These are phyloP conservation scores for Tranzscheliella williamsii DNA, from an alignment of 1,284 basidiomycete species.

Conservation along the genomic window DNA sequence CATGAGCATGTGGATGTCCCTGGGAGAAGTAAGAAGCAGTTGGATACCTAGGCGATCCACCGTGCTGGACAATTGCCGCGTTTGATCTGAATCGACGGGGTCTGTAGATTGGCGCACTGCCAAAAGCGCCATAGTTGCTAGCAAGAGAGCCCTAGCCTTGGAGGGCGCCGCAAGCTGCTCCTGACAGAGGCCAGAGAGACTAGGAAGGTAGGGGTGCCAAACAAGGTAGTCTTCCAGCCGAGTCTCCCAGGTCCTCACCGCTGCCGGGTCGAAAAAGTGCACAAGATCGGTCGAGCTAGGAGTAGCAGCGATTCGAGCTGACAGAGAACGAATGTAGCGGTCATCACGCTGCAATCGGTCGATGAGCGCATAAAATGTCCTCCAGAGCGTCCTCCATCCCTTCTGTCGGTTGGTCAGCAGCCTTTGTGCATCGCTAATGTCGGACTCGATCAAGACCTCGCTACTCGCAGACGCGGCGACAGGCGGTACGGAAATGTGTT, in stretches of 20 bases:
- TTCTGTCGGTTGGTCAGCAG: background rate
- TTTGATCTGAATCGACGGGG: background rate
- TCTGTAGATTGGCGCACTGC: background rate
- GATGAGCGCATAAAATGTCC: background rate
- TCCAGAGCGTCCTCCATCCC: background rate
- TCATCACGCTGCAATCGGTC: background rate
- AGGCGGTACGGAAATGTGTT: background rate
- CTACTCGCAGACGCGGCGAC: background rate
- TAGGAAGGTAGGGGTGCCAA: slow-evolving; percentile 14
- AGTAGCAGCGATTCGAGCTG: background rate
- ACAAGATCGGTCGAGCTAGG: background rate
- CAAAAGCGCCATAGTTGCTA: slow-evolving; percentile 11
- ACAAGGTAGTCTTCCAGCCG: slow-evolving; percentile 14
- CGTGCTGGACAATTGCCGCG: slow-evolving; percentile 4
- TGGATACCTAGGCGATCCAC: slow-evolving; percentile 16
- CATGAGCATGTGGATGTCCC: slow-evolving; percentile 12
- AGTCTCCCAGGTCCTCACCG: background rate
- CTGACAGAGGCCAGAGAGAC: slow-evolving; percentile 1
- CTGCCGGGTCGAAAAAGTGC: background rate
- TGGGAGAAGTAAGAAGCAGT: slow-evolving; percentile 12
- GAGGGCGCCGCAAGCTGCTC: slow-evolving; percentile 3
- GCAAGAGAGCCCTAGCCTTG: slow-evolving; percentile 8
- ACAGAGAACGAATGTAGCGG: background rate
- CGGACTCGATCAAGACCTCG: no score
- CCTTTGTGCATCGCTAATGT: background rate